Percentiles rank a stretch among this genome's conserved stretches.
Conservation (phyloP, 306 rosid genomes). For the Senna tora region DNA sequence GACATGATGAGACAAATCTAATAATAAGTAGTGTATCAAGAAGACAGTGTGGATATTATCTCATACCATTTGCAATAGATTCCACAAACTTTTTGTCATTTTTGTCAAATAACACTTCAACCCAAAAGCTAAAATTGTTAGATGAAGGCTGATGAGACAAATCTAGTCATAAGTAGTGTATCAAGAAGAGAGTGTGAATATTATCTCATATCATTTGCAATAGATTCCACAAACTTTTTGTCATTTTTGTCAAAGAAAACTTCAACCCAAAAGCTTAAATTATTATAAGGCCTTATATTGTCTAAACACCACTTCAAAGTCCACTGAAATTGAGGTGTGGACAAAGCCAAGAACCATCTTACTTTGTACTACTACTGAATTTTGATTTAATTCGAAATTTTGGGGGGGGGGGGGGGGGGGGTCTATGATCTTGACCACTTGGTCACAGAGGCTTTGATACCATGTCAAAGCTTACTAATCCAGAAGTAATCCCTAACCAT, state of each 20-base stretch:
- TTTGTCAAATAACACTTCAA: background rate
- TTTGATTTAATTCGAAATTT: conserved; percentile 1
- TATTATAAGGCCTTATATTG: background rate
- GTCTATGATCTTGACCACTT: background rate
- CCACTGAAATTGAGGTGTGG: too few relatives aligned
- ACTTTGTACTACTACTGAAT: background rate
- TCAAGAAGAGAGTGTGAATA: background rate
- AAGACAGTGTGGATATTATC: background rate
- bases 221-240: background rate
- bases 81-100: background rate
- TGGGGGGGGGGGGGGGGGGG: too few relatives aligned
- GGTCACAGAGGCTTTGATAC: background rate
- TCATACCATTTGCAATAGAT: background rate
- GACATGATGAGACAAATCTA: conserved; percentile 15
- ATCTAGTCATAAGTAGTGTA: conserved; percentile 5
- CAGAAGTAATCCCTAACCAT: background rate
- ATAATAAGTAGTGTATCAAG: background rate
- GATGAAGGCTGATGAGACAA: conserved; percentile 14
- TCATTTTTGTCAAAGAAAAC: background rate
- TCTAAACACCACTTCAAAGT: background rate
- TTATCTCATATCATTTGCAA: background rate
- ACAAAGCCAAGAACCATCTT: background rate
- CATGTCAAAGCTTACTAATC: background rate
- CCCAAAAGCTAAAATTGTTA: background rate
- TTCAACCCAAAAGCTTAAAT: background rate